Evolutionary conservation across 176 grass and related monocot species (phyloP).

Genomic region (Bonia amplexicaulis): DNA sequence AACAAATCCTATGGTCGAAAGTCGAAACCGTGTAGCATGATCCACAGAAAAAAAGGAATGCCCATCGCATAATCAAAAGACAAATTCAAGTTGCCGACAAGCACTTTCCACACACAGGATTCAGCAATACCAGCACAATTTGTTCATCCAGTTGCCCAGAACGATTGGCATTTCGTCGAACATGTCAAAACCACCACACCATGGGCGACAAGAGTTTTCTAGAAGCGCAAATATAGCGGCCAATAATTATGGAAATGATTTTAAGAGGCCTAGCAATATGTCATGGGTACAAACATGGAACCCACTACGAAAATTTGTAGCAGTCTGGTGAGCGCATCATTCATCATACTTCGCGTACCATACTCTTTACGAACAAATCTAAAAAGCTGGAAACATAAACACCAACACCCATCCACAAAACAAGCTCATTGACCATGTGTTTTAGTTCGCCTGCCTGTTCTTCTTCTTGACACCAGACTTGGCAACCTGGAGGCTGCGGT

Average conservation of each 20-base stretch:
- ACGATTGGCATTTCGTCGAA: background rate
- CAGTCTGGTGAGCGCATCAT: background rate
- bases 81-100: background rate
- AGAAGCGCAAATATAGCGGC: background rate
- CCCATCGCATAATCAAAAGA: background rate
- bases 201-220: background rate
- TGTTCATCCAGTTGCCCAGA: background rate
- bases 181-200: background rate
- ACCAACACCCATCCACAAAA: background rate
- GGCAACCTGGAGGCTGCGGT: constrained; percentile 76
- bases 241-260: background rate
- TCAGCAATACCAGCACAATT: background rate
- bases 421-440: background rate
- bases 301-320: background rate
- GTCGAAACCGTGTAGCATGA: background rate
- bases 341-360: background rate
- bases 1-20: background rate
- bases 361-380: background rate
- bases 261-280: background rate
- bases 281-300: constrained; percentile 16
- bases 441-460: constrained; percentile 52
- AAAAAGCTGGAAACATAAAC: constrained; percentile 1
- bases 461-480: constrained; percentile 90
- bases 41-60: background rate
- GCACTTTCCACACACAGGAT: background rate